phyloP scores from a whole-genome alignment of 441 rosid species.

The Melastoma candidum region DNA sequence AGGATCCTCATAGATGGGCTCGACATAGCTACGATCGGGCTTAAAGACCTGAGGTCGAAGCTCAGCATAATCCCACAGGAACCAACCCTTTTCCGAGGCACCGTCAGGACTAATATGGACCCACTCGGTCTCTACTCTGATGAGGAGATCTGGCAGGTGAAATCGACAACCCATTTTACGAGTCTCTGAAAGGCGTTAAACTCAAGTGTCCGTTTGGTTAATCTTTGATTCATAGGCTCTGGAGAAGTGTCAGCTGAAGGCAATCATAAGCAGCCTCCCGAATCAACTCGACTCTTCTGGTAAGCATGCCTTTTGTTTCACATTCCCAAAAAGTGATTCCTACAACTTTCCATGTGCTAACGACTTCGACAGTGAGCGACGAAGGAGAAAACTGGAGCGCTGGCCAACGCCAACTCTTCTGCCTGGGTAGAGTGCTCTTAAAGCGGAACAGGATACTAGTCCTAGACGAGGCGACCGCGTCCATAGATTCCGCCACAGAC shows the following conservation, averaged over 20 bases:
- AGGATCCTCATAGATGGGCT: slow-evolving; percentile 57
- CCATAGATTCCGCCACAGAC: slow-evolving; percentile 26
- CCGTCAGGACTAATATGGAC: slow-evolving; percentile 68
- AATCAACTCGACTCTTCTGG: slow-evolving; percentile 74
- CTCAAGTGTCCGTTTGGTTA: too few relatives aligned
- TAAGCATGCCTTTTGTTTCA: slow-evolving; percentile 4
- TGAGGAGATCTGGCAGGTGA: too few relatives aligned
- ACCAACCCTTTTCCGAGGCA: slow-evolving; percentile 73
- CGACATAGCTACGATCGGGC: slow-evolving; percentile 62
- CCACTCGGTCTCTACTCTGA: slow-evolving; percentile 53
- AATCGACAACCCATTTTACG: too few relatives aligned
- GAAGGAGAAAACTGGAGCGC: slow-evolving; percentile 27
- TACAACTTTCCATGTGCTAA: not conserved
- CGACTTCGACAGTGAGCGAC: slow-evolving; percentile 46
- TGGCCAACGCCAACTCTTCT: too few relatives aligned
- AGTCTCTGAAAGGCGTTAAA: too few relatives aligned
- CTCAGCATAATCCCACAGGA: slow-evolving; percentile 93
- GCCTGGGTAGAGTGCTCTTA: too few relatives aligned
- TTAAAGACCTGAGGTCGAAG: slow-evolving; percentile 72
- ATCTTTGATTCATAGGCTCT: slow-evolving; percentile 37
- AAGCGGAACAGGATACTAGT: too few relatives aligned
- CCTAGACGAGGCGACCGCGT: too few relatives aligned
- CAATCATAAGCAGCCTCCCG: slow-evolving; percentile 53
- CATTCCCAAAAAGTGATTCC: not conserved
- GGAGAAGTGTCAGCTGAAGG: slow-evolving; percentile 80